Percentiles rank a stretch among this genome's conserved stretches.
Evolutionary conservation across 2,329 filamentous ascomycete genomes (phyloP).

Genomic region (Hypoxylon sp.): DNA sequence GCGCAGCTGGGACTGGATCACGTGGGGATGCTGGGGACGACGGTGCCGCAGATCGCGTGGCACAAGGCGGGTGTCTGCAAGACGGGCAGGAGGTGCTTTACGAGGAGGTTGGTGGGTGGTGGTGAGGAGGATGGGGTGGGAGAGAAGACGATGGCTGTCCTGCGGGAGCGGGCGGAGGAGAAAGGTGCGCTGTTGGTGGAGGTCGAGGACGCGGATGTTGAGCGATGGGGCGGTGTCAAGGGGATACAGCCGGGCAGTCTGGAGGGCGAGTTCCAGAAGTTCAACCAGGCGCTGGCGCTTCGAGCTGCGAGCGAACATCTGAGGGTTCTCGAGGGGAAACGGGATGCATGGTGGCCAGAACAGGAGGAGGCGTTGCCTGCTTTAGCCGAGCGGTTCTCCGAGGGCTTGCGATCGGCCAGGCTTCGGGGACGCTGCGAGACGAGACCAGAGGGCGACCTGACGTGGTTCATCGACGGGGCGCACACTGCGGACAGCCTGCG

Average conservation of each 20-base stretch:
- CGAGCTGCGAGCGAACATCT: constrained; percentile 67
- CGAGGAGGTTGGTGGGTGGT: constrained; percentile 62
- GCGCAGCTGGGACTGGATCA: constrained; percentile 89
- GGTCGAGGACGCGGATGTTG: constrained; percentile 50
- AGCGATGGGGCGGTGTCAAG: constrained; percentile 52
- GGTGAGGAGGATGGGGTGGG: constrained; percentile 54
- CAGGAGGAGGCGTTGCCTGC: constrained; percentile 38
- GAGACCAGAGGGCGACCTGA: constrained; percentile 57
- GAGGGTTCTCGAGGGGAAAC: constrained; percentile 37
- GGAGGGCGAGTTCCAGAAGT: constrained; percentile 62
- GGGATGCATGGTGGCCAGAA: constrained; percentile 7
- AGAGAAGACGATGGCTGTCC: constrained; percentile 52
- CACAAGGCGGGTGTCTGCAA: constrained; percentile 93
- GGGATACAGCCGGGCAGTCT: constrained; percentile 48
- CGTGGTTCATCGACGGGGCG: constrained; percentile 87
- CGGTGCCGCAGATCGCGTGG: constrained; percentile 84
- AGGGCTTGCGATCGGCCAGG: constrained; percentile 71
- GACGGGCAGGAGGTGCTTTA: constrained; percentile 67
- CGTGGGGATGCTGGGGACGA: constrained; percentile 78
- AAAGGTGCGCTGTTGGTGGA: constrained; percentile 59
- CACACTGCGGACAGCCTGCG: constrained; percentile 87
- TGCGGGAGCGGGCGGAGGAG: constrained; percentile 67
- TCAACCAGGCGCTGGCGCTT: constrained; percentile 67
- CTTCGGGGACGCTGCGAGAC: constrained; percentile 84
- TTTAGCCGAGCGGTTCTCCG: constrained; percentile 64